These are phyloP conservation scores for Leptographium procerum DNA, from an alignment of 2,329 filamentous ascomycete genomes.

Conservation along the genomic window DNA sequence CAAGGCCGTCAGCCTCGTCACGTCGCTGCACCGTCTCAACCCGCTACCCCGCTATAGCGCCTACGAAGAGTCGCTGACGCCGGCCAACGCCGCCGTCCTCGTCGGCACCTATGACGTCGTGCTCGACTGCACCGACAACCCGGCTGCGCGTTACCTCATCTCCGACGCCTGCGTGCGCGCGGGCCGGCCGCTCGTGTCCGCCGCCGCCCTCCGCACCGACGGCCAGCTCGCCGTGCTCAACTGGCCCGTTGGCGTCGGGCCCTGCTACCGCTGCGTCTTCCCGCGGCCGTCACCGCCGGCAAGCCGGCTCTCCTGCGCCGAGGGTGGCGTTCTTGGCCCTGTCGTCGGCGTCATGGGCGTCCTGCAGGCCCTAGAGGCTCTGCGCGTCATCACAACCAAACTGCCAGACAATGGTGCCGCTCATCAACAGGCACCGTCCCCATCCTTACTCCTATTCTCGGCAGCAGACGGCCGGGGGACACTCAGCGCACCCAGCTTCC, in stretches of 20 bases:
- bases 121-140: constrained; percentile 92
- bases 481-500: constrained; percentile 37
- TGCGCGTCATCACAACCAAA: constrained; percentile 58
- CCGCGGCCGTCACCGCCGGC: constrained; percentile 76
- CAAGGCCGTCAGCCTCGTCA: constrained; percentile 70
- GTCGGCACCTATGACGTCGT: constrained; percentile 68
- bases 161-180: constrained; percentile 80
- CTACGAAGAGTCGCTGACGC: constrained; percentile 53
- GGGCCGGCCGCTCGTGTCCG: constrained; percentile 71
- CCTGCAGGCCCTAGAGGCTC: constrained; percentile 77
- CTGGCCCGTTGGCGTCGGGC: constrained; percentile 63
- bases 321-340: constrained; percentile 84
- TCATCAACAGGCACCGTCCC: constrained; percentile 7
- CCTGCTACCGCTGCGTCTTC: constrained; percentile 92
- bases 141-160: constrained; percentile 81
- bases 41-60: constrained; percentile 54
- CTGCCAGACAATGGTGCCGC: not conserved
- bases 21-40: constrained; percentile 54
- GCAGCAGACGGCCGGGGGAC: constrained; percentile 24
- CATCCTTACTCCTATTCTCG: constrained; percentile 37
- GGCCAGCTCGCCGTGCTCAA: constrained; percentile 88
- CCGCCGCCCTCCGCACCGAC: constrained; percentile 77
- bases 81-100: constrained; percentile 55
- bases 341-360: constrained; percentile 92
- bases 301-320: constrained; percentile 75